Evolutionary conservation across 306 rosid genomes (phyloP).

Genomic region (Vigna angularis): DNA sequence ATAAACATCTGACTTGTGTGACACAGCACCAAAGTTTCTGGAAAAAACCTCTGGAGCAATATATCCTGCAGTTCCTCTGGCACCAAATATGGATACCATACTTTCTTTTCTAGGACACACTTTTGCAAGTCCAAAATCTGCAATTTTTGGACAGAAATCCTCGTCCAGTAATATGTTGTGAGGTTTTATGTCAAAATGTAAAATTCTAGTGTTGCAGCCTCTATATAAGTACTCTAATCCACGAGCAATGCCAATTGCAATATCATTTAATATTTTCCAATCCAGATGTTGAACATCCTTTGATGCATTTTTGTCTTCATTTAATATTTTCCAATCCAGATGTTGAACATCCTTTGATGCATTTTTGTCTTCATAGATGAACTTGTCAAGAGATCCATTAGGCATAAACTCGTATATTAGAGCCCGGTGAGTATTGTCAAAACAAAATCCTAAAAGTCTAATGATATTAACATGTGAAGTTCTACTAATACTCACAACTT

Average conservation of each 20-base stretch:
- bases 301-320: constrained; percentile 47
- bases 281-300: not conserved
- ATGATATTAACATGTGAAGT: constrained; percentile 50
- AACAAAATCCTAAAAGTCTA: constrained; percentile 35
- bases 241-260: constrained; percentile 54
- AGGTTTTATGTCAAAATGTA: constrained; percentile 61
- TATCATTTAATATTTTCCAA: constrained; percentile 43
- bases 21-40: constrained; percentile 46
- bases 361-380: constrained; percentile 50
- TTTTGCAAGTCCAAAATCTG: constrained; percentile 61
- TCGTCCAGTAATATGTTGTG: constrained; percentile 52
- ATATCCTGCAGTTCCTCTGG: constrained; percentile 54
- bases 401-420: constrained; percentile 55
- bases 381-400: constrained; percentile 61
- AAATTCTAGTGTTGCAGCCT: constrained; percentile 54
- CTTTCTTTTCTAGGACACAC: constrained; percentile 47
- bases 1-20: constrained; percentile 55
- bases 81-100: constrained; percentile 36
- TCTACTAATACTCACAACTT: constrained; percentile 42
- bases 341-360: not conserved
- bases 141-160: constrained; percentile 49
- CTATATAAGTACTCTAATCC: constrained; percentile 55
- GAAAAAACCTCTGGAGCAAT: constrained; percentile 51
- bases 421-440: constrained; percentile 36
- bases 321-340: constrained; percentile 44